Base-by-base conservation (phyloP, 2,329 filamentous ascomycete genomes). In the Seiridium cupressi region DNA sequence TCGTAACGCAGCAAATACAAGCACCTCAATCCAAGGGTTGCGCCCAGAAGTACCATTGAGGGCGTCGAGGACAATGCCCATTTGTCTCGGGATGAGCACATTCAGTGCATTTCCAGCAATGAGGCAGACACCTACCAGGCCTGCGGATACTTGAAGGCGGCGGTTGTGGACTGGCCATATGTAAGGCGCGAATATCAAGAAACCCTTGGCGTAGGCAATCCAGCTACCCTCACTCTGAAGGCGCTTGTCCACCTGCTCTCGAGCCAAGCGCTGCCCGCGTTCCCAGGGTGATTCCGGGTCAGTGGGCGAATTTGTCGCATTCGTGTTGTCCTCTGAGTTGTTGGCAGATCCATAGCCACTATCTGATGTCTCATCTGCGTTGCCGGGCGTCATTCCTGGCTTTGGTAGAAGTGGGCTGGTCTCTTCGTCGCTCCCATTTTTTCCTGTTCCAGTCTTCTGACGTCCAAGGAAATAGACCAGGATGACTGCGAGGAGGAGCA, bases 1-100 rank as follows among this genome's bases (percentile, higher is more conserved):
- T 57, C 81, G 79, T n/a, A 64, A 49, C 10, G 54, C 32, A 11
- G 63, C 61, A 26, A 65, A 53, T 8, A 62, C 60, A n/a, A 63
- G 34, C 11, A 62, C 62, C 26, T 65, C 51, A 38, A 60, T 56
- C 54, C 53, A 62, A 31, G 62, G 63, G 35, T 42, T 62, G 38
- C 46, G 58, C 8, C 44, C 57, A 5, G 51, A 44, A 13, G 51
- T 57, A 38, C 80, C 77, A 36, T 81, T 81, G 31, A 96, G 76
- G 62, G 84, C 84, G 68, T 95, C 86, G 64, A 91, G 88, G 63
- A 96, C 87, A 60, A 91, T 86, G 64, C 92, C 92, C 38, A 94
- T 85, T 70, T 95, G 91, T 26, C 90, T 84, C n/a, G 92, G 92
- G 38, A 92, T 86, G 47, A 96, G 76, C 11, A 96, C 79, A 66